Percentiles rank a stretch among this genome's conserved stretches.
Evolutionary conservation across 352 stramenopile genomes (phyloP).

Genomic region (Phytophthora hibernalis): DNA sequence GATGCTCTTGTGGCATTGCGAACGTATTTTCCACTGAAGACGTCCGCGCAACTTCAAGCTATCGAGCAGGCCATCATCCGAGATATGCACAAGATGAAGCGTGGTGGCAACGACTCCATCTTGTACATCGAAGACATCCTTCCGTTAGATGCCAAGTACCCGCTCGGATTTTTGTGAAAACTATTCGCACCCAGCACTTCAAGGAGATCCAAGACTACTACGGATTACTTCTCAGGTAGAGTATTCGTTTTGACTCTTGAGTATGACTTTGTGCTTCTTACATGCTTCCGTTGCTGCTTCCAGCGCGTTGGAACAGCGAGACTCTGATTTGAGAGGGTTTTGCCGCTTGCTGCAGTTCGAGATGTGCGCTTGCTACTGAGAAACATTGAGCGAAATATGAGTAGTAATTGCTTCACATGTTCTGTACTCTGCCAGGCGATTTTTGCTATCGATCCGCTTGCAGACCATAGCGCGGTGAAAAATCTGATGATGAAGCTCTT

Average conservation of each 20-base stretch:
- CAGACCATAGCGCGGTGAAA: constrained; percentile 40
- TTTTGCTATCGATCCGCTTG: constrained; percentile 56
- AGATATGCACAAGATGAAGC: constrained; percentile 84
- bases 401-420: neutral
- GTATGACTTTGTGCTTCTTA: constrained; percentile 12
- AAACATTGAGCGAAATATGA: neutral
- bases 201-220: constrained; percentile 89
- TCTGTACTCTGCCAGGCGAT: constrained; percentile 31
- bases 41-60: constrained; percentile 68
- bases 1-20: constrained; percentile 73
- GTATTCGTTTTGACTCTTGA: neutral
- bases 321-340: constrained; percentile 49
- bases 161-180: constrained; percentile 77
- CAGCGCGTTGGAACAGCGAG: constrained; percentile 67
- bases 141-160: constrained; percentile 51
- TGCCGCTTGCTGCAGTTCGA: constrained; percentile 45
- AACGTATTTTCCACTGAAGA: constrained; percentile 86
- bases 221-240: constrained; percentile 54
- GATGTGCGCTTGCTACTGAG: constrained; percentile 15
- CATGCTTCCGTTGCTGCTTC: neutral
- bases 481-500: constrained; percentile 50
- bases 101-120: constrained; percentile 70
- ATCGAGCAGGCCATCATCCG: constrained; percentile 82
- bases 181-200: constrained; percentile 80
- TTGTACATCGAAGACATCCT: constrained; percentile 82